Conservation (phyloP, 352 stramenopile genomes). For the Globisporangium echinulatum region DNA sequence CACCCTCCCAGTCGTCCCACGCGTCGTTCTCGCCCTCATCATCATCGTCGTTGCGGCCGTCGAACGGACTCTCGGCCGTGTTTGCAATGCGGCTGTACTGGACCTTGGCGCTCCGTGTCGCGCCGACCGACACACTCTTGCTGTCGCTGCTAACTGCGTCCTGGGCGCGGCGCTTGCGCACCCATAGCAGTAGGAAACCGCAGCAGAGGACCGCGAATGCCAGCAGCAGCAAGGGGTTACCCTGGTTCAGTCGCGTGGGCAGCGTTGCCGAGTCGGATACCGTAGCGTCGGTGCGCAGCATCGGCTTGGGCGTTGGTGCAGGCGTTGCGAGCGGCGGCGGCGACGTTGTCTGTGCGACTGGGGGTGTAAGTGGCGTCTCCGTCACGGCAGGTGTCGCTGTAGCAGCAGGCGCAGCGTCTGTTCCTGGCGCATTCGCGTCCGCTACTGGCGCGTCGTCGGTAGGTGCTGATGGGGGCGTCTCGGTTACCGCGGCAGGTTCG, state of each 20-base stretch:
- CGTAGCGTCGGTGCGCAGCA: constrained; percentile 22
- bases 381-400: neutral
- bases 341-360: neutral
- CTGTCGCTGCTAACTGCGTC: neutral
- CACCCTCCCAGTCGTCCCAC: constrained; percentile 71
- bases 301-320: constrained; percentile 21
- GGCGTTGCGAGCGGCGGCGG: neutral
- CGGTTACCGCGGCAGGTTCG: too few species aligned
- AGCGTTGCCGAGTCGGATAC: constrained; percentile 15
- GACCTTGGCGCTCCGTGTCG: constrained; percentile 20
- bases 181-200: constrained; percentile 49
- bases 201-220: constrained; percentile 39
- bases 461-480: neutral
- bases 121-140: constrained; percentile 7
- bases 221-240: constrained; percentile 39
- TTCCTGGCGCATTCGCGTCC: neutral
- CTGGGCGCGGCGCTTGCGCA: constrained; percentile 33
- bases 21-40: constrained; percentile 42
- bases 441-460: neutral
- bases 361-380: neutral
- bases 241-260: constrained; percentile 26
- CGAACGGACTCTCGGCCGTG: constrained; percentile 35
- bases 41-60: constrained; percentile 37
- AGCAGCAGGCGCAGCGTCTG: neutral
- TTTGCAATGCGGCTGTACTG: constrained; percentile 70